These are phyloP conservation scores for Tricholoma bakamatsutake DNA, from an alignment of 768 basidiomycete species.

Conservation along the genomic window DNA sequence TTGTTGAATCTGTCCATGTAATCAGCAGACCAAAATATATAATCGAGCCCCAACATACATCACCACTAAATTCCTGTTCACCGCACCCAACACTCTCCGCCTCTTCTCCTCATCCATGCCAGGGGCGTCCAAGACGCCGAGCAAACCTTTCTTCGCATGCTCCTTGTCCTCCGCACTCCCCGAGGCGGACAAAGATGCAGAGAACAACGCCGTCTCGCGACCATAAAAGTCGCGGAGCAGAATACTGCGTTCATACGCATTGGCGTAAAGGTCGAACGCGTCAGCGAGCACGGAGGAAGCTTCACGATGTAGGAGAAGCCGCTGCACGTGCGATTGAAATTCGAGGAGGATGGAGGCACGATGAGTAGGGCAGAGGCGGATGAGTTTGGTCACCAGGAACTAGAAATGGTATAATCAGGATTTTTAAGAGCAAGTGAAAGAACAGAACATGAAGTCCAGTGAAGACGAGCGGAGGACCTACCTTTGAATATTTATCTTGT, in stretches of 20 bases:
- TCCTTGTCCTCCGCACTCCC: constrained; percentile 62
- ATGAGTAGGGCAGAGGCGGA: constrained; percentile 68
- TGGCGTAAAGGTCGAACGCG: constrained; percentile 82
- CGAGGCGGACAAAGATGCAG: constrained; percentile 24
- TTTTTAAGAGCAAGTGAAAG: neutral
- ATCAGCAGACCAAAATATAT: neutral
- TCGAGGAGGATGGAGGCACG: constrained; percentile 73
- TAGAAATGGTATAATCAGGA: constrained; percentile 18
- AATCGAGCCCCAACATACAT: constrained; percentile 47
- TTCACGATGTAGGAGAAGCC: constrained; percentile 78
- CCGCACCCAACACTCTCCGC: constrained; percentile 57
- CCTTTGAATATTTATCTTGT: constrained; percentile 90
- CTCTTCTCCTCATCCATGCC: constrained; percentile 57
- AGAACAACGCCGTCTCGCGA: constrained; percentile 77
- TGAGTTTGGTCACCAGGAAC: constrained; percentile 80
- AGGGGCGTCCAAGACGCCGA: constrained; percentile 49
- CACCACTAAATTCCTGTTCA: constrained; percentile 68
- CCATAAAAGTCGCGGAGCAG: constrained; percentile 88
- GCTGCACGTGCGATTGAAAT: constrained; percentile 70
- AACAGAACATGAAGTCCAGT: neutral
- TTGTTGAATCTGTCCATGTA: constrained; percentile 71
- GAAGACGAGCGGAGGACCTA: constrained; percentile 20
- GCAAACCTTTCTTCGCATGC: constrained; percentile 58
- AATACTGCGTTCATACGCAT: constrained; percentile 76
- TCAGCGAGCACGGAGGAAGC: constrained; percentile 82